Evolutionary conservation across 768 basidiomycete species (phyloP).

Genomic region (Plicaturopsis crispa): DNA sequence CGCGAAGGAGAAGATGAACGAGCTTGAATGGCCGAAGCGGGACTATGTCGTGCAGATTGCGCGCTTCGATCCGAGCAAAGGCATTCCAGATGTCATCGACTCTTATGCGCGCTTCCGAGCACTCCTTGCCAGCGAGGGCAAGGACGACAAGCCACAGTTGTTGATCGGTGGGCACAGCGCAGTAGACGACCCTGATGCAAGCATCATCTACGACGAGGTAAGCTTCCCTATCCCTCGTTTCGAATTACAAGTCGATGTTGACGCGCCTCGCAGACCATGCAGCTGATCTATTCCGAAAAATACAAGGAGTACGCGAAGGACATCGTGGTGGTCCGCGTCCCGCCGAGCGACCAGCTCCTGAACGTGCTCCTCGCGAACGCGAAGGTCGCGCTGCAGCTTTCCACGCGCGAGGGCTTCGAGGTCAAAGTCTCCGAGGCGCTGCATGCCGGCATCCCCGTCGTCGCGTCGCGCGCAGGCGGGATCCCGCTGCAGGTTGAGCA

Average conservation of each 20-base stretch:
- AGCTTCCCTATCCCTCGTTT: too few relatives aligned
- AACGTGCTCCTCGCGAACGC: constrained; percentile 87
- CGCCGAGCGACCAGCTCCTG: constrained; percentile 80
- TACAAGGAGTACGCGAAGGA: constrained; percentile 51
- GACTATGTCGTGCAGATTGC: constrained; percentile 89
- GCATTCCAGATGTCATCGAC: constrained; percentile 79
- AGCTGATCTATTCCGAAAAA: constrained; percentile 42
- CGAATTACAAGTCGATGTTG: too few relatives aligned
- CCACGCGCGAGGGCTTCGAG: constrained; percentile 93
- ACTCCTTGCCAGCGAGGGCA: constrained; percentile 40
- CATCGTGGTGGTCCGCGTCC: constrained; percentile 72
- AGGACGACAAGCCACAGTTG: constrained; percentile 62
- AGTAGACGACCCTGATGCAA: constrained; percentile 93
- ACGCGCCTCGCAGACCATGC: too few relatives aligned
- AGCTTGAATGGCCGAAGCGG: constrained; percentile 71
- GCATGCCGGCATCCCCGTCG: constrained; percentile 80
- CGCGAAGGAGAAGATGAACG: constrained; percentile 71
- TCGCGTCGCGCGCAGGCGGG: constrained; percentile 82
- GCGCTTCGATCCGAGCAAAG: constrained; percentile 87
- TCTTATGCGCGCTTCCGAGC: constrained; percentile 81
- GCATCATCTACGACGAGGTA: constrained; percentile 83
- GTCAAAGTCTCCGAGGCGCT: constrained; percentile 97
- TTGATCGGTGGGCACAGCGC: constrained; percentile 79
- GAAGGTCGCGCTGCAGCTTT: constrained; percentile 86
- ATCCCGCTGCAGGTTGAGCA: constrained; percentile 89